A percentile compares a stretch with the other conserved stretches of the same genome.
Conservation (phyloP, 192 early-diverging fungal genomes). For the Mortierella claussenii region DNA sequence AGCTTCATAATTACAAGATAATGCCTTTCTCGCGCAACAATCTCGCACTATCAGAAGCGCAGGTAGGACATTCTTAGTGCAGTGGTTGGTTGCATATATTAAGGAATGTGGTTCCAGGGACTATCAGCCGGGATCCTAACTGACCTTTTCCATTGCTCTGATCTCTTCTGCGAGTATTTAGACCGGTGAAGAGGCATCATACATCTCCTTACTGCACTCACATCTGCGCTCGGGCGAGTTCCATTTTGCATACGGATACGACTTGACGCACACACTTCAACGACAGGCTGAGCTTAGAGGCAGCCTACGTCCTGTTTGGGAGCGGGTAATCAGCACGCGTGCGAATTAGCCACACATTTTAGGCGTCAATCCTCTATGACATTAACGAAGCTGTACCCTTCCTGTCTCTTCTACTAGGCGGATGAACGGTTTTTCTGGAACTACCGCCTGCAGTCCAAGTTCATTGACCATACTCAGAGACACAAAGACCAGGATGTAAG, state of each 20-base stretch:
- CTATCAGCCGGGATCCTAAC: no score
- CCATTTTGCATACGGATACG: conserved; percentile 89
- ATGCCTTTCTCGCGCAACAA: conserved; percentile 59
- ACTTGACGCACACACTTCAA: conserved; percentile 88
- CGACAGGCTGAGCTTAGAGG: conserved; percentile 66
- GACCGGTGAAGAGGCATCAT: conserved; percentile 59
- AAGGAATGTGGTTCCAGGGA: no score
- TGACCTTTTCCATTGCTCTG: not conserved
- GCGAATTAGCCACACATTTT: no score
- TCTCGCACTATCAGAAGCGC: conserved; percentile 43
- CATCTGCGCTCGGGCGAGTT: conserved; percentile 60
- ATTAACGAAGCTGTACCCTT: no score
- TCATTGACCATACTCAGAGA: conserved; percentile 68
- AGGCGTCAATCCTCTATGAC: no score
- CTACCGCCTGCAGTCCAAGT: conserved; percentile 68
- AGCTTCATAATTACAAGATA: conserved; percentile 64
- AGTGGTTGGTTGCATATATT: no score
- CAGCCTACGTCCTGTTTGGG: conserved; percentile 57
- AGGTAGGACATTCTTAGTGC: conserved; percentile 62
- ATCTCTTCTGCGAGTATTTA: conserved; percentile 3
- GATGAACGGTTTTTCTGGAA: conserved; percentile 98
- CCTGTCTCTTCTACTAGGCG: conserved; percentile 59
- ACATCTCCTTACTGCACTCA: conserved; percentile 58
- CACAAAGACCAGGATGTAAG: conserved; percentile 58
- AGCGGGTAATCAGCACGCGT: conserved; percentile 69